Base-by-base conservation (phyloP, 2,329 filamentous ascomycete species). In the Alternaria gaisen region DNA sequence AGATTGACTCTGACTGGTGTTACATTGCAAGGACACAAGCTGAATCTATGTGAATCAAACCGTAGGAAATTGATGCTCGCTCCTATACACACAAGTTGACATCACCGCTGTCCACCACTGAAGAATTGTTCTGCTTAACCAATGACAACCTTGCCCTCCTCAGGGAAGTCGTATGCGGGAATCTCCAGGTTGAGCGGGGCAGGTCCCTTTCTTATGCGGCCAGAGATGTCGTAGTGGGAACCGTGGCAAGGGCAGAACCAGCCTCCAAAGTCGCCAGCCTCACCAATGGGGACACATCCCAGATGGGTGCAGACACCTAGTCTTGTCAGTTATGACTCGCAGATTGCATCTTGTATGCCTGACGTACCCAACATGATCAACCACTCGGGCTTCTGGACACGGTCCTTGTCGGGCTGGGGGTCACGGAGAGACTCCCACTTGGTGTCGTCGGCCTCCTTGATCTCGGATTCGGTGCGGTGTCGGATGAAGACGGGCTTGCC, bases 201-300 rank as follows among this genome's bases (percentile, higher is more conserved):
- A 67, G 95, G 95, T 71, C 95, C 95, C 88, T 92, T 97, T 86
- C 95, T 90, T 88, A 97, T 92, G 83, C 95, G 93, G 81, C 95
- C 95, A 68, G 94, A 98, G 82, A 99, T 98, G 82, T 99, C 95
- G 89, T 99, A 99, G 87, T 99, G 95, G 73, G 94, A 97, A 83
- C 95, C 95, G 88, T 99, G 95, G 91, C 95, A 99, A 70, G 95
- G 95, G 87, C 95, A 99, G 91, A 99, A 99, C 95, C 95, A 99
- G 80, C 95, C 95, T 80, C 95, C 95, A 78, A 86, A 99, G 83
- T 99, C 96, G 81, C 95, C 95, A 69, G 95, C 93, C 86, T 99
- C 95, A 78, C 96, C 95, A 77, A 99, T 99, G 79, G 95, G 95
- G 73, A 99, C 95, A 88, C 95, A 99, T 84, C 95, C 95, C 79